Evolutionary conservation across 73 alveolate genomes (phyloP), one percentile per base, ranked within the genome.

Genomic region (Diophrys appendiculata): DNA sequence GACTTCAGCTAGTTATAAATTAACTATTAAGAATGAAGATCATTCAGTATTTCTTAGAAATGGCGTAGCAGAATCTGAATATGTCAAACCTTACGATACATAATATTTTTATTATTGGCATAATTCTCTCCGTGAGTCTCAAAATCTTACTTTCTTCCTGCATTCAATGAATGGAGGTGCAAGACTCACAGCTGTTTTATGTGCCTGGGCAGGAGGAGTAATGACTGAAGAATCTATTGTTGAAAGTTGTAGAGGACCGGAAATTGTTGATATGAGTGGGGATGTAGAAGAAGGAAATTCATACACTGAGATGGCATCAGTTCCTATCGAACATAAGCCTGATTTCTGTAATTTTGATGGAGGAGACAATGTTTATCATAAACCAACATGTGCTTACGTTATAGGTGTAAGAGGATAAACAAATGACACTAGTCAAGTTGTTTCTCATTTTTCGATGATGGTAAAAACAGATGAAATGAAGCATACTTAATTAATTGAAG

Each of bases 61-160:
- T 52, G 90, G 84, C 5, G 60, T 81, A 32, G 79, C 83, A 24
- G 80, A 81, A 31, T 28, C 84, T 27, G 69, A 43, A 14, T 81
- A 81, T 73, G 54, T 81, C 0, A 25, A 72, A 31, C 33, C 33
- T 11, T 26, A 32, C 23, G 68, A 69, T 29, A 73, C 33, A 23
- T 68, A 25, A 22, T 25, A 29, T 32, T 73, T 27, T 53, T 81
- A 54, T 33, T 81, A 73, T 69, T 27, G 65, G 28, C 83, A 81
- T 33, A 56, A 68, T 23, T 34, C 52, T 1, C 52, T 81, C 35
- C 52, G 52, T 31, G 24, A 54, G 31, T 31, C 53, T 24, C 28
- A 68, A 2, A 74, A 74, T 69, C 22, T 74, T 11, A 74, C 83
- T 14, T 33, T 74, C 74, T 69, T 54, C 27, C 25, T 52, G 8